Evolutionary conservation across 1,284 basidiomycete species (phyloP).

Genomic region (Psilocybe mexicana): DNA sequence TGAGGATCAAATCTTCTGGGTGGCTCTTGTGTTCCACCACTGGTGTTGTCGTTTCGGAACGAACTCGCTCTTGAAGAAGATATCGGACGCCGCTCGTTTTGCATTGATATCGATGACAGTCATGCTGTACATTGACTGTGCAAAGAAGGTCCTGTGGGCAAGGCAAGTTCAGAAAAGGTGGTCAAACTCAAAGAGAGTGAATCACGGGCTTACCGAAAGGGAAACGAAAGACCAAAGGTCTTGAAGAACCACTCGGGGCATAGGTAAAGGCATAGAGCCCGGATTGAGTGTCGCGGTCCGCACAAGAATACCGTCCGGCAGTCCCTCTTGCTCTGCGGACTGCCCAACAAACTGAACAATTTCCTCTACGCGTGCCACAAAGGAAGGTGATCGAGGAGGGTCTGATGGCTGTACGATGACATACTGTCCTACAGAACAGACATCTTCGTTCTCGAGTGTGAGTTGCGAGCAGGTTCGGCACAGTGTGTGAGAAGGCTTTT

Average conservation of each 20-base stretch:
- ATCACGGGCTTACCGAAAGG: background rate
- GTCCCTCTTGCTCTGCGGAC: background rate
- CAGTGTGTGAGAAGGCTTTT: background rate
- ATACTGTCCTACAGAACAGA: conserved; percentile 2
- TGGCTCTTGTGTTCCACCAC: background rate
- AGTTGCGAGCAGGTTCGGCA: background rate
- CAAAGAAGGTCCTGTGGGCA: background rate
- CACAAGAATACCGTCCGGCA: conserved; percentile 10
- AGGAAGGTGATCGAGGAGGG: background rate
- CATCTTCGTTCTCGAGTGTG: conserved; percentile 1
- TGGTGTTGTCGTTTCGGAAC: background rate
- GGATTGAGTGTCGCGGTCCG: background rate
- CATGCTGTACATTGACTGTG: conserved; percentile 6
- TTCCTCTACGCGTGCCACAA: background rate
- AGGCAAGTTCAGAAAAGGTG: too few relatives aligned
- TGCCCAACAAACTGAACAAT: conserved; percentile 2
- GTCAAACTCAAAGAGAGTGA: too few relatives aligned
- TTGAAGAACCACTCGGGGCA: background rate
- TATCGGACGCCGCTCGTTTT: background rate
- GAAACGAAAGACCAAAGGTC: conserved; percentile 5
- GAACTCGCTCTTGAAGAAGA: conserved; percentile 3
- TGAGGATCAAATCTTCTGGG: background rate
- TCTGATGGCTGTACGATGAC: background rate
- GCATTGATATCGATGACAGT: background rate
- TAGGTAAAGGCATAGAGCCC: background rate